A percentile compares a stretch with the other conserved stretches of the same genome.
Evolutionary conservation across 78 protist species (phyloP).

Genomic region (Cavenderia fasciculata): DNA sequence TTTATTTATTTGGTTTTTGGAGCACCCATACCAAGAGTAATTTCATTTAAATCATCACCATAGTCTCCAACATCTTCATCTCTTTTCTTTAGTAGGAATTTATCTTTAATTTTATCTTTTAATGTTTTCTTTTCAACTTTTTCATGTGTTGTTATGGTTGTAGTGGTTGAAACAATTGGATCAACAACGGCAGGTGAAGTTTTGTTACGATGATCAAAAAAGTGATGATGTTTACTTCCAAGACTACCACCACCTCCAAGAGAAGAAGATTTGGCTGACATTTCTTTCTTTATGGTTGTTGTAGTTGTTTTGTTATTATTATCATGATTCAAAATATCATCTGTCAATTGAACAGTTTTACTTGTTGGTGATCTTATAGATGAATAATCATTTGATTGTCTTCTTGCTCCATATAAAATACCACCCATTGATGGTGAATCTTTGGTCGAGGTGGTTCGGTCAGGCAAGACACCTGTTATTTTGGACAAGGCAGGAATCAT

Average conservation of each 20-base stretch:
- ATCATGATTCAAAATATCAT: neutral
- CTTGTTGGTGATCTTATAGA: too few species aligned
- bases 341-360: neutral
- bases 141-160: neutral
- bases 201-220: neutral
- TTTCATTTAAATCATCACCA: constrained; percentile 3
- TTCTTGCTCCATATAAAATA: neutral
- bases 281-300: neutral
- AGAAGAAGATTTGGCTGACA: too few species aligned
- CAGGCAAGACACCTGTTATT: neutral
- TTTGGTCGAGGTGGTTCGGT: constrained; percentile 3
- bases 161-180: neutral
- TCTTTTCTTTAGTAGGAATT: neutral
- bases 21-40: too few species aligned
- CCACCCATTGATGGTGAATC: neutral
- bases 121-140: neutral
- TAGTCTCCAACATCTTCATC: neutral
- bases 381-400: too few species aligned
- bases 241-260: too few species aligned
- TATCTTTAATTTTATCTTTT: constrained; percentile 17
- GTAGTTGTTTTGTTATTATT: neutral
- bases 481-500: neutral
- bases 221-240: neutral
- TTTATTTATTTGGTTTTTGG: too few species aligned
- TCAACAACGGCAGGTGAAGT: neutral